These are phyloP conservation scores for Russula sp. DNA, from an alignment of 768 basidiomycete genomes.

Conservation along the genomic window DNA sequence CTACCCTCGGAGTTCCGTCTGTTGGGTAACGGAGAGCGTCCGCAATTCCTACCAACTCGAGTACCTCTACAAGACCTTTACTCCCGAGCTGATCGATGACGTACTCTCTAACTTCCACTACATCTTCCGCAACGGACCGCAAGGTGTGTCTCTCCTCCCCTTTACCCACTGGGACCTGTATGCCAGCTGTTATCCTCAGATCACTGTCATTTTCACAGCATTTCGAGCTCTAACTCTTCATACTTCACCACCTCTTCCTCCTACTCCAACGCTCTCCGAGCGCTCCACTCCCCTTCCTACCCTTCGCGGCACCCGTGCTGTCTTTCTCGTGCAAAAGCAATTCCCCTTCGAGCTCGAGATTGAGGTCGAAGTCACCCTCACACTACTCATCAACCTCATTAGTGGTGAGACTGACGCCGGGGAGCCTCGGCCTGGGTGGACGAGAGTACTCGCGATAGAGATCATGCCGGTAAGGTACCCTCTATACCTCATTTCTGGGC, in stretches of 20 bases:
- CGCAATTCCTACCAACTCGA: slow-evolving; percentile 74
- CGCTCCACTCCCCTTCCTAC: slow-evolving; percentile 81
- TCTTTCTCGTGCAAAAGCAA: slow-evolving; percentile 89
- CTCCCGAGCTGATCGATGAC: slow-evolving; percentile 95
- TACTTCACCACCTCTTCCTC: slow-evolving; percentile 76
- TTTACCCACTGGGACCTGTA: slow-evolving; percentile 26
- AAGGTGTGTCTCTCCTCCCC: slow-evolving; percentile 48
- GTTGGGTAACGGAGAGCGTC: slow-evolving; percentile 57
- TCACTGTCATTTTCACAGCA: slow-evolving; percentile 49
- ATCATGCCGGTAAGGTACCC: slow-evolving; percentile 21
- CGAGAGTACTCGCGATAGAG: slow-evolving; percentile 30
- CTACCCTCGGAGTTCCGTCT: slow-evolving; percentile 33
- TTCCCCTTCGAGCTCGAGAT: slow-evolving; percentile 77
- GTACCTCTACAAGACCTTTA: slow-evolving; percentile 87
- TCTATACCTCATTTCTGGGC: neutral
- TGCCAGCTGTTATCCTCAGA: neutral
- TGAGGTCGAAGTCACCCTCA: slow-evolving; percentile 56
- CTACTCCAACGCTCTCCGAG: slow-evolving; percentile 82
- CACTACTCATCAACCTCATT: slow-evolving; percentile 13
- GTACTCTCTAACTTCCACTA: no score
- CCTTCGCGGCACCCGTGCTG: slow-evolving; percentile 86
- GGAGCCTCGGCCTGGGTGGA: slow-evolving; percentile 25
- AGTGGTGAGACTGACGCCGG: slow-evolving; percentile 8
- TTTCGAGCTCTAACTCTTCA: slow-evolving; percentile 80
- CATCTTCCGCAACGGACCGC: no score